Evolutionary conservation across 1,139 yeast species (phyloP).

Genomic region (Suhomyces coccinellae): DNA sequence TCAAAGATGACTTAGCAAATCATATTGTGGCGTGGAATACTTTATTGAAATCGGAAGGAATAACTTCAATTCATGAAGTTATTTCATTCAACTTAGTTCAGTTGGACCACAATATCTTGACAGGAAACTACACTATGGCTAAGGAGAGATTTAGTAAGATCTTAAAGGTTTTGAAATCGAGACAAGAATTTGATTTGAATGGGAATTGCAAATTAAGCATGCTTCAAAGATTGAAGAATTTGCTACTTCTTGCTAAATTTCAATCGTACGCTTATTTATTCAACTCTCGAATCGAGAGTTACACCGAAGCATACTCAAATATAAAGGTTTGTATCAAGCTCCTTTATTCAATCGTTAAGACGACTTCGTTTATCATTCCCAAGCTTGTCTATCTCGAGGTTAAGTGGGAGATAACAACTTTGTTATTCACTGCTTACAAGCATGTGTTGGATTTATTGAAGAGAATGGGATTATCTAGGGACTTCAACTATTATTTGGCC

Average conservation of each 20-base stretch:
- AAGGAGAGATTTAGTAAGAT: conserved; percentile 25
- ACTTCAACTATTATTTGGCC: conserved; percentile 47
- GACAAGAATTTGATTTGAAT: conserved; percentile 30
- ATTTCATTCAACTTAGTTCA: conserved; percentile 30
- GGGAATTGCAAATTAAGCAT: conserved; percentile 20
- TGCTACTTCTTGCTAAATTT: conserved; percentile 38
- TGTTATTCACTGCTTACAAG: conserved; percentile 37
- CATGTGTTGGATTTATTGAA: conserved; percentile 36
- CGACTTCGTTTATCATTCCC: conserved; percentile 28
- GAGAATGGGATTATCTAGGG: conserved; percentile 55
- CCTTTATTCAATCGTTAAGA: conserved; percentile 42
- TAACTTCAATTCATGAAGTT: conserved; percentile 12
- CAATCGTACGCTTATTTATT: conserved; percentile 31
- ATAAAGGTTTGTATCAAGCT: conserved; percentile 43
- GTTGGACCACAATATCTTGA: conserved; percentile 24
- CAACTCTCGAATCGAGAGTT: conserved; percentile 17
- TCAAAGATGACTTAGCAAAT: conserved; percentile 16
- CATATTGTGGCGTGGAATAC: conserved; percentile 18
- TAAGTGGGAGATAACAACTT: conserved; percentile 36
- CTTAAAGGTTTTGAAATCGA: conserved; percentile 26
- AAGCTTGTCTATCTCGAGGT: conserved; percentile 21
- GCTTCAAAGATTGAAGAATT: conserved; percentile 30
- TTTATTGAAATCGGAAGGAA: conserved; percentile 16
- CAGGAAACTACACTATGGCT: conserved; percentile 20
- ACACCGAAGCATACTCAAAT: conserved; percentile 28